Percentiles rank a stretch among this genome's conserved stretches.
These are phyloP conservation scores for Haematococcus lacustris DNA, from an alignment of 139 green algal genomes.

Conservation along the genomic window DNA sequence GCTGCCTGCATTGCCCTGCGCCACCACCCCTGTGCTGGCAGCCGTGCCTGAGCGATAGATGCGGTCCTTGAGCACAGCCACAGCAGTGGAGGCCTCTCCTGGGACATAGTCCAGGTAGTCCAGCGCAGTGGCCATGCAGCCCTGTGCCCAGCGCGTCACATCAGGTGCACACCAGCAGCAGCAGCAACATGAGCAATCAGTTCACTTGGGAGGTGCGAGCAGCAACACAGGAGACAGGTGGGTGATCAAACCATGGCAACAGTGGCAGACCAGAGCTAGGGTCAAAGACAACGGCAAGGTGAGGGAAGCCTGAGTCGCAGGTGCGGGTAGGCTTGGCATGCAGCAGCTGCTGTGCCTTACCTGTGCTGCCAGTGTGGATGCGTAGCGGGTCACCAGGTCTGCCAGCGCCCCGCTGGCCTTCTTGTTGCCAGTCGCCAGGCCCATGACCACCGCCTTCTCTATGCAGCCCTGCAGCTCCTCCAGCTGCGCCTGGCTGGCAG, in stretches of 20 bases:
- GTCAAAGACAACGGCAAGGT: no score
- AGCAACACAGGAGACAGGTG: no score
- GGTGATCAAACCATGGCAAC: no score
- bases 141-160: no score
- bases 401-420: conserved; percentile 42
- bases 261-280: no score
- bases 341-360: conserved; percentile 12
- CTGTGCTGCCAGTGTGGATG: conserved; percentile 64
- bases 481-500: background rate
- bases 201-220: no score
- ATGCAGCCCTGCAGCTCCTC: conserved; percentile 44
- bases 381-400: conserved; percentile 75
- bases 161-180: no score
- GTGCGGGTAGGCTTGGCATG: background rate
- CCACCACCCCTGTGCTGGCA: conserved; percentile 21
- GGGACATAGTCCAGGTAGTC: conserved; percentile 50
- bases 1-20: no score
- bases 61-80: conserved; percentile 75
- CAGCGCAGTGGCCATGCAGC: conserved; percentile 65
- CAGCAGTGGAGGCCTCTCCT: conserved; percentile 37
- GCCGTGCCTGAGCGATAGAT: conserved; percentile 60
- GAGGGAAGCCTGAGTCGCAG: background rate
- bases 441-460: conserved; percentile 91
- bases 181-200: no score
- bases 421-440: conserved; percentile 52